phyloP scores from a whole-genome alignment of 768 basidiomycete genomes.

The Gelatoporia subvermispora region DNA sequence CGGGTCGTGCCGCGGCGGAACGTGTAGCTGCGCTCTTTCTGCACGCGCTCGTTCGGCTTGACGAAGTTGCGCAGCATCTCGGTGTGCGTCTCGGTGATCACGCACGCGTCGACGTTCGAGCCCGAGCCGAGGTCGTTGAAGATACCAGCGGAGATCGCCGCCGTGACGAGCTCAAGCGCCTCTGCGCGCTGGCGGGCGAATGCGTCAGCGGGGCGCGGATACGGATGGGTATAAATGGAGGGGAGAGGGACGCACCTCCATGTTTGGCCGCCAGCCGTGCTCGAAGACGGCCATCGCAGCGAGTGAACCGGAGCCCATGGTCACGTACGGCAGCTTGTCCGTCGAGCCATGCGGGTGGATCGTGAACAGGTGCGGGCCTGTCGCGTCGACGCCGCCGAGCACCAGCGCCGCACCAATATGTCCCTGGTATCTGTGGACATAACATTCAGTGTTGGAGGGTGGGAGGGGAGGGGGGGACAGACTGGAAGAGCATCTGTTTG shows the following conservation, averaged over 20 bases:
- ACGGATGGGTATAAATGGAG: background rate
- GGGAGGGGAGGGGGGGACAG: conserved; percentile 14
- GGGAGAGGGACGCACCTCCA: conserved; percentile 53
- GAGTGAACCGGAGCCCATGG: conserved; percentile 94
- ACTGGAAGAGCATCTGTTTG: conserved; percentile 93
- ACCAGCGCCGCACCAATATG: conserved; percentile 94
- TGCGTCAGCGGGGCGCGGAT: background rate
- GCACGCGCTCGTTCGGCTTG: conserved; percentile 81
- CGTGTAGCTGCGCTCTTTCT: conserved; percentile 62
- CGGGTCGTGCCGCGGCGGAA: conserved; percentile 89
- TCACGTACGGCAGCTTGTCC: conserved; percentile 97
- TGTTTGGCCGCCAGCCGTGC: conserved; percentile 71
- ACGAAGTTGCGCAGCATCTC: conserved; percentile 94
- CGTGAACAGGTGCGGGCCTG: conserved; percentile 93
- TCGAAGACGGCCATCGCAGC: conserved; percentile 99
- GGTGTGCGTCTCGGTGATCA: conserved; percentile 82
- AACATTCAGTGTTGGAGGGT: background rate
- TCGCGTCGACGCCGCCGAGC: conserved; percentile 91
- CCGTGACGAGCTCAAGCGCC: conserved; percentile 77
- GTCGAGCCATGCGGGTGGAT: conserved; percentile 96
- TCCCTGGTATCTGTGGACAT: conserved; percentile 60
- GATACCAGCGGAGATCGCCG: conserved; percentile 91
- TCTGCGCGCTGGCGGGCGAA: conserved; percentile 72
- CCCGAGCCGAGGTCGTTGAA: conserved; percentile 99
- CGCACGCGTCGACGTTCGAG: conserved; percentile 96